Evolutionary conservation across 805 yeast genomes (phyloP).

Genomic region (Metschnikowia borealis): DNA sequence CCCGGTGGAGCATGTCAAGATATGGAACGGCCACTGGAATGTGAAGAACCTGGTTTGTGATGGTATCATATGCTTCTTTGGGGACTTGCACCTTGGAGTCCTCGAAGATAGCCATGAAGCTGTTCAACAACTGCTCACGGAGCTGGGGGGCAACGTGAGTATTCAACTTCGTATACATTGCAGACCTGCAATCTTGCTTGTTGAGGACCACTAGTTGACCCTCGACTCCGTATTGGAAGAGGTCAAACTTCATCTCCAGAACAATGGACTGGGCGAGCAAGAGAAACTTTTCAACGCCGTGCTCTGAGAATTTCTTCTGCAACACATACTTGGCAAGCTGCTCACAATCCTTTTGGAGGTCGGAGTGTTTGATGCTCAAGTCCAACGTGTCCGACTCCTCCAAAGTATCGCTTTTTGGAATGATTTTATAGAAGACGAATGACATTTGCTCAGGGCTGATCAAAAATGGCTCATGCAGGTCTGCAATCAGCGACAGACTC

Average conservation of each 20-base stretch:
- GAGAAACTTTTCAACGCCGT: slow-evolving; percentile 18
- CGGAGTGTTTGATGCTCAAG: slow-evolving; percentile 44
- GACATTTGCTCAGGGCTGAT: slow-evolving; percentile 72
- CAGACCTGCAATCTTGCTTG: slow-evolving; percentile 13
- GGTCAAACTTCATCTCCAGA: slow-evolving; percentile 24
- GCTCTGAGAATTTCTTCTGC: neutral
- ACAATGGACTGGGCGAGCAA: slow-evolving; percentile 17
- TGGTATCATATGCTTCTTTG: neutral
- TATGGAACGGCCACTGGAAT: slow-evolving; percentile 63
- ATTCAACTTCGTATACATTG: slow-evolving; percentile 5
- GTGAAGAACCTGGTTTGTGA: slow-evolving; percentile 19
- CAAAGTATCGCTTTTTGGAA: slow-evolving; percentile 19
- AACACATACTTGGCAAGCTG: slow-evolving; percentile 10
- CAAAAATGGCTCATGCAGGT: slow-evolving; percentile 31
- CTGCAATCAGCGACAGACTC: slow-evolving; percentile 16
- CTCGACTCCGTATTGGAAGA: slow-evolving; percentile 28
- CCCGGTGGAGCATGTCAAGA: slow-evolving; percentile 56
- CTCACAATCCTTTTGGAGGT: slow-evolving; percentile 44
- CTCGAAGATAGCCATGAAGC: slow-evolving; percentile 2
- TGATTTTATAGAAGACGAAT: slow-evolving; percentile 54
- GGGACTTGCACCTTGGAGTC: neutral
- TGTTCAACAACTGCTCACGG: slow-evolving; percentile 9
- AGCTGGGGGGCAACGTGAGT: slow-evolving; percentile 8
- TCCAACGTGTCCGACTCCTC: slow-evolving; percentile 34
- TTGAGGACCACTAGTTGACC: slow-evolving; percentile 19